These are phyloP conservation scores for Neofusicoccum cordaticola DNA, from an alignment of 2,329 filamentous ascomycete species.

Conservation along the genomic window DNA sequence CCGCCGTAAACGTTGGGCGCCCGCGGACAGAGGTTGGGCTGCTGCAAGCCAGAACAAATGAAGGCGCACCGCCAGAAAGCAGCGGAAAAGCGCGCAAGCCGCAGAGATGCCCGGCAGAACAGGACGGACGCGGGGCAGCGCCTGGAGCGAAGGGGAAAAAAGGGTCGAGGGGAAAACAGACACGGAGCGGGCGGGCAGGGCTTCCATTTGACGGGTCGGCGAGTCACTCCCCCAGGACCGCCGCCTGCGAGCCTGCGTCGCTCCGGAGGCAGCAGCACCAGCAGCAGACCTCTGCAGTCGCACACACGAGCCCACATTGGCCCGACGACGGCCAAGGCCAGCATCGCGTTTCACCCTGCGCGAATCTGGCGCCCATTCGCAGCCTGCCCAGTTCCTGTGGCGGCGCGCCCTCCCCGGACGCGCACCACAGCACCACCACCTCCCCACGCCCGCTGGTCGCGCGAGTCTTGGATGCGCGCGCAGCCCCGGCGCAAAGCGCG, in stretches of 20 bases:
- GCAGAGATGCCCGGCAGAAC: not conserved
- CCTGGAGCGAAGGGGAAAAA: not conserved
- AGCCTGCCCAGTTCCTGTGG: not conserved
- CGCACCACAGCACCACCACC: not conserved
- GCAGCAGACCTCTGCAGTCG: not conserved
- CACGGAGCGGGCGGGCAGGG: not conserved
- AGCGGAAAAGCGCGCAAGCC: constrained; percentile 1
- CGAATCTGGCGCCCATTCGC: not conserved
- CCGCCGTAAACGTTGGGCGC: constrained; percentile 4
- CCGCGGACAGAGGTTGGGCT: not conserved
- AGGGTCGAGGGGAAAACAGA: not conserved
- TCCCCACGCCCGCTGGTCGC: no score
- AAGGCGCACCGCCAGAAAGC: not conserved
- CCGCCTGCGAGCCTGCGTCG: not conserved
- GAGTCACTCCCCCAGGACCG: not conserved
- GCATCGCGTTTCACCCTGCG: constrained; percentile 6
- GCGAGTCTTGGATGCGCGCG: no score
- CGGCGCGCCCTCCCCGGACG: not conserved
- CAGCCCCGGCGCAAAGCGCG: not conserved
- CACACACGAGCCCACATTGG: constrained; percentile 9
- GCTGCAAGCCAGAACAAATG: not conserved
- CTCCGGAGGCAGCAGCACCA: constrained; percentile 3
- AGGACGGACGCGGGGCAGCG: not conserved
- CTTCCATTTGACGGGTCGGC: not conserved
- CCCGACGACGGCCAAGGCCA: not conserved